Evolutionary conservation across 768 basidiomycete species (phyloP).

Genomic region (Lactifluus volemus): DNA sequence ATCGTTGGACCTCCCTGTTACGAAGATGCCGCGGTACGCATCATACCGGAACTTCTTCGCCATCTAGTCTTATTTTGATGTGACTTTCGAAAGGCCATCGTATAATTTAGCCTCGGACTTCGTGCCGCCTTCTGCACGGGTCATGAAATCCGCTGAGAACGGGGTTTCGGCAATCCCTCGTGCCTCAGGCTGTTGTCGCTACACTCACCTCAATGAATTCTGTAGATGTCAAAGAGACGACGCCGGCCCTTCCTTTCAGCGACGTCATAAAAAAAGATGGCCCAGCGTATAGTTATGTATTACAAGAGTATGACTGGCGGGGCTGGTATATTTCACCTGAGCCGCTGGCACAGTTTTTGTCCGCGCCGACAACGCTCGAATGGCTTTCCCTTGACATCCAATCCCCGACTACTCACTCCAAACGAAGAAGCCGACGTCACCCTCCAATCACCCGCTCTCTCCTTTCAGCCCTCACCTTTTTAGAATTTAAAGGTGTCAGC

Average conservation of each 20-base stretch:
- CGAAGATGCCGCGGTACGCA: constrained; percentile 20
- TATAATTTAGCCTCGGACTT: constrained; percentile 13
- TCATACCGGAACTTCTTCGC: constrained; percentile 1
- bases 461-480: no score
- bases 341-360: no score
- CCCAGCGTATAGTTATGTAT: no score
- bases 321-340: no score
- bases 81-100: constrained; percentile 13
- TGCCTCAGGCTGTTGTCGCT: constrained; percentile 32
- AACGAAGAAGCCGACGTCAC: no score
- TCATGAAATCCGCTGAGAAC: constrained; percentile 11
- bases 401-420: no score
- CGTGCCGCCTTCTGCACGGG: not conserved
- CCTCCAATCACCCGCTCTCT: no score
- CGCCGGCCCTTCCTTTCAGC: constrained; percentile 43
- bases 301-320: no score
- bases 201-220: constrained; percentile 28
- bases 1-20: constrained; percentile 17
- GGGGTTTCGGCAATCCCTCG: constrained; percentile 13
- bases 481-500: no score
- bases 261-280: constrained; percentile 27
- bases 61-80: constrained; percentile 11
- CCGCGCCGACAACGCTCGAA: no score
- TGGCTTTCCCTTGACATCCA: no score
- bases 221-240: constrained; percentile 33